Conservation (phyloP, 805 yeast species). For the Geotrichum ghanense region DNA sequence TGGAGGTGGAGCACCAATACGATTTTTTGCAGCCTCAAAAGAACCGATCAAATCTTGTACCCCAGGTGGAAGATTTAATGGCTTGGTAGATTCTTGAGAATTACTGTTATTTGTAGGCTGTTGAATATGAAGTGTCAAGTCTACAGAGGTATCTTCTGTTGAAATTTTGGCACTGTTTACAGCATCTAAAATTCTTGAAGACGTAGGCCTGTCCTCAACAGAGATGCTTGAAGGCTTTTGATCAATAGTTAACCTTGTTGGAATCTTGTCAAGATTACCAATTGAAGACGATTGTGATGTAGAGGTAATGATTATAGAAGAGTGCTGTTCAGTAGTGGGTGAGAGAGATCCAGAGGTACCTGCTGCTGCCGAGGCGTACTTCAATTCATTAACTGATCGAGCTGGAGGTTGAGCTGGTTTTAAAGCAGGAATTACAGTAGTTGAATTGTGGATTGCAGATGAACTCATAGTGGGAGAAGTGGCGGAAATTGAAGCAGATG, state of each 20-base stretch:
- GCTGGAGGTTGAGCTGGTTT: conserved; percentile 2
- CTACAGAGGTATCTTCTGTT: conserved; percentile 5
- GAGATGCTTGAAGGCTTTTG: neutral
- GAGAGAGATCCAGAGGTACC: conserved; percentile 16
- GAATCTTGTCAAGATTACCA: neutral
- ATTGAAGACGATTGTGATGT: conserved; percentile 13
- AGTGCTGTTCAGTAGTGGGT: conserved; percentile 13
- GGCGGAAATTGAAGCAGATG: neutral
- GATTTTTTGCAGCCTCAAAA: conserved; percentile 30
- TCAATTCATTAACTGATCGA: conserved; percentile 22
- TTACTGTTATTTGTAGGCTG: conserved; percentile 1
- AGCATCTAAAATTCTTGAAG: neutral
- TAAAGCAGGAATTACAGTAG: neutral
- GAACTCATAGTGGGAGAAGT: neutral
- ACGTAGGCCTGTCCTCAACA: neutral
- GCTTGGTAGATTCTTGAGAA: conserved; percentile 3
- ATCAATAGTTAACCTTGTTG: neutral
- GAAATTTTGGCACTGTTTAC: conserved; percentile 12
- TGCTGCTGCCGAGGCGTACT: conserved; percentile 23
- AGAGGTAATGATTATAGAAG: conserved; percentile 12
- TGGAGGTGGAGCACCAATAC: conserved; percentile 42
- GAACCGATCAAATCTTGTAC: conserved; percentile 28
- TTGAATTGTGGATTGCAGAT: neutral
- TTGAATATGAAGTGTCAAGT: neutral
- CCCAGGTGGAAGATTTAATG: conserved; percentile 28